Conservation (phyloP, 768 basidiomycete genomes). For the Polyporus arcularius region DNA sequence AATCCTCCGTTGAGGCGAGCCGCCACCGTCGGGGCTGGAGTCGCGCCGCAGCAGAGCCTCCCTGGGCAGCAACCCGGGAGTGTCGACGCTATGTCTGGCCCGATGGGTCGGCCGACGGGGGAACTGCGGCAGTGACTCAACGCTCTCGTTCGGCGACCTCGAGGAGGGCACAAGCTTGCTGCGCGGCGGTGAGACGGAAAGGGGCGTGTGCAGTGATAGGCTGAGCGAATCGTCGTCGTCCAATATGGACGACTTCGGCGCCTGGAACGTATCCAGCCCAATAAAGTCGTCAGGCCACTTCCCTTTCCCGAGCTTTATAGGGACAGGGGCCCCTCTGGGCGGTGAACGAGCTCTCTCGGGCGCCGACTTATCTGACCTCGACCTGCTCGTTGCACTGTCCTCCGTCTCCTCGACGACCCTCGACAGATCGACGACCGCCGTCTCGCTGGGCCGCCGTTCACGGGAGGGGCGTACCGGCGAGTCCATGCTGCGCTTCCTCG, state of each 20-base stretch:
- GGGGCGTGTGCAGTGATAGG: constrained; percentile 34
- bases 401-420: constrained; percentile 70
- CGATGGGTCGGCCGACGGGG: constrained; percentile 65
- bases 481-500: constrained; percentile 37
- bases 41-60: constrained; percentile 45
- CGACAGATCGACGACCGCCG: constrained; percentile 58
- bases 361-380: constrained; percentile 20
- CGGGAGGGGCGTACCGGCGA: constrained; percentile 31
- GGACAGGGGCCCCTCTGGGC: constrained; percentile 30
- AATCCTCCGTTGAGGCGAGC: constrained; percentile 42
- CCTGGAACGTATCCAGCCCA: constrained; percentile 50
- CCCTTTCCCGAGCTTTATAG: constrained; percentile 68
- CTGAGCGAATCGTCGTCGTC: constrained; percentile 24
- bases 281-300: constrained; percentile 82
- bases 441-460: constrained; percentile 68
- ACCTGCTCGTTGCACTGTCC: constrained; percentile 42
- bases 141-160: constrained; percentile 44
- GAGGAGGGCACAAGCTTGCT: constrained; percentile 53
- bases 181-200: constrained; percentile 50
- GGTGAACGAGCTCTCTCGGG: constrained; percentile 30
- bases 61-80: constrained; percentile 37
- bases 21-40: constrained; percentile 54
- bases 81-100: constrained; percentile 64
- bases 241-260: constrained; percentile 16
- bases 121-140: constrained; percentile 49